A percentile compares a stretch with the other conserved stretches of the same genome.
phyloP scores from a whole-genome alignment of 108 stramenopile species.

The Cylindrotheca fusiformis region DNA sequence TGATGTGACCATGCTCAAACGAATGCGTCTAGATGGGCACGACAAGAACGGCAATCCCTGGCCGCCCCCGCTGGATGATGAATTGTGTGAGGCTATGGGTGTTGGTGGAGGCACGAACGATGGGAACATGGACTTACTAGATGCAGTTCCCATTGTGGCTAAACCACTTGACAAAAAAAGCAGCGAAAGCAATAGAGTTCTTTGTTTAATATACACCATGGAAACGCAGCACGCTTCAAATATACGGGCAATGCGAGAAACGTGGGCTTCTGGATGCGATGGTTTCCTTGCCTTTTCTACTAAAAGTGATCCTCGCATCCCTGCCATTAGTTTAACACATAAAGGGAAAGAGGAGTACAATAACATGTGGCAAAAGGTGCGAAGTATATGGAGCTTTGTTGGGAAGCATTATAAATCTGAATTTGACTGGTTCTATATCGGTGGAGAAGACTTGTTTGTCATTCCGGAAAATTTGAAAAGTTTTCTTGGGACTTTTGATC shows the following conservation, averaged over 20 bases:
- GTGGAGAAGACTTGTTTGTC: constrained; percentile 93
- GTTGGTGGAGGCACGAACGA: constrained; percentile 14
- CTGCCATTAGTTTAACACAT: constrained; percentile 53
- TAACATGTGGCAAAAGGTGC: constrained; percentile 53
- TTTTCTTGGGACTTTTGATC: constrained; percentile 45
- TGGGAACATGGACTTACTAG: constrained; percentile 14
- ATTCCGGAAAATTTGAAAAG: constrained; percentile 84
- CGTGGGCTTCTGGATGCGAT: constrained; percentile 80
- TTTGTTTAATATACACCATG: constrained; percentile 83
- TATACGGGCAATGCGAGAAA: constrained; percentile 61
- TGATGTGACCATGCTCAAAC: constrained; percentile 65
- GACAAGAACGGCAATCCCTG: constrained; percentile 68
- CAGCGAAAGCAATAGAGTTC: constrained; percentile 24
- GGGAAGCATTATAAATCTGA: constrained; percentile 78
- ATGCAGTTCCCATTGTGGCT: constrained; percentile 33
- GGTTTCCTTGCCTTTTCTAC: constrained; percentile 76
- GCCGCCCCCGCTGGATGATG: constrained; percentile 54
- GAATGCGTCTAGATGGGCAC: constrained; percentile 52
- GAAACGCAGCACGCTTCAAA: constrained; percentile 30
- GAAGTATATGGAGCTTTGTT: constrained; percentile 82
- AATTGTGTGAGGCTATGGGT: constrained; percentile 57
- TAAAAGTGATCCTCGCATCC: constrained; percentile 38
- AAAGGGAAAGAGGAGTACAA: constrained; percentile 46
- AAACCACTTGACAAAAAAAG: not conserved
- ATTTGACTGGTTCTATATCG: constrained; percentile 89